Conservation (phyloP, 129 eudicot genomes). For the Saposhnikovia divaricata region DNA sequence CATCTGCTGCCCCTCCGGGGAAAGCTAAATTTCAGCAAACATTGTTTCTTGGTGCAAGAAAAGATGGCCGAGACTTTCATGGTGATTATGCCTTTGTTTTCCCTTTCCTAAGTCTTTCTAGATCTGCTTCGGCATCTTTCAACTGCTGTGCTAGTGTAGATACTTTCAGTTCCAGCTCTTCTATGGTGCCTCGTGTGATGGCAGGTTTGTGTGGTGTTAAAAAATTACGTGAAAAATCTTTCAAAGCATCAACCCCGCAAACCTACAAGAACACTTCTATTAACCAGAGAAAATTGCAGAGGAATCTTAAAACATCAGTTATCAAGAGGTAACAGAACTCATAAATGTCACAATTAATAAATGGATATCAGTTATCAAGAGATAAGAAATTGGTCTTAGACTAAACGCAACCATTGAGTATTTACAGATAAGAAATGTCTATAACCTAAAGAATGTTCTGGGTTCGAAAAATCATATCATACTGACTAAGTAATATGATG, state of each 20-base stretch:
- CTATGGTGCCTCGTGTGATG: slow-evolving; percentile 39
- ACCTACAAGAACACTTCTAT: slow-evolving; percentile 33
- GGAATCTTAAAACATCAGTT: background rate
- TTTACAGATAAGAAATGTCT: background rate
- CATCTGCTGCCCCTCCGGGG: background rate
- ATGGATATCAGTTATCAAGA: too few species aligned
- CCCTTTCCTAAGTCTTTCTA: slow-evolving; percentile 68
- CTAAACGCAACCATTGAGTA: too few species aligned
- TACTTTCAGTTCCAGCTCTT: slow-evolving; percentile 72
- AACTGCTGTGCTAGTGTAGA: slow-evolving; percentile 51
- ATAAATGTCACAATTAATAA: background rate
- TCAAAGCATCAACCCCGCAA: slow-evolving; percentile 76
- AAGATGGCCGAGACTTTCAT: background rate
- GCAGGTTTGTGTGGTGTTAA: slow-evolving; percentile 45
- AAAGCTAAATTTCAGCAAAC: background rate
- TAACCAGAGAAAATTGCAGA: background rate
- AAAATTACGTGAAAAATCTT: slow-evolving; percentile 57
- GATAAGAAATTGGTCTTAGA: too few species aligned
- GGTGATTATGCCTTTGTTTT: slow-evolving; percentile 27
- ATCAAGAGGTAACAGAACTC: background rate
- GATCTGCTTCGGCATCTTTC: slow-evolving; percentile 66
- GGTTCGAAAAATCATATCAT: background rate
- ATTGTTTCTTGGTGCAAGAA: background rate
- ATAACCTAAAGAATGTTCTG: background rate
- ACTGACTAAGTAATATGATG: background rate